phyloP scores from a whole-genome alignment of 306 rosid genomes.

The Abrus precatorius region DNA sequence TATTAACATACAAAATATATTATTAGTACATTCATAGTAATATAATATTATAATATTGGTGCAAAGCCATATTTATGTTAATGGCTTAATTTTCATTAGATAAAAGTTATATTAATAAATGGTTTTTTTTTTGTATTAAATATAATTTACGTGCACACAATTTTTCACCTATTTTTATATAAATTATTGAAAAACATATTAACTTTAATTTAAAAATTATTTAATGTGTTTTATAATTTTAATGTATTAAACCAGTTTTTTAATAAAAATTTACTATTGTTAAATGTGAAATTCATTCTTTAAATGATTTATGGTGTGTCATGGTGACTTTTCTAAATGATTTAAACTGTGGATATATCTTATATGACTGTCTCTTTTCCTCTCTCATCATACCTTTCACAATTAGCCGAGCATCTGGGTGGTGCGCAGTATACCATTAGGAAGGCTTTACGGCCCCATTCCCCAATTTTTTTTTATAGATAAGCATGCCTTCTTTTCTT shows the following conservation, averaged over 20 bases:
- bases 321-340: neutral
- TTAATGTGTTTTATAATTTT: no score
- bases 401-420: neutral
- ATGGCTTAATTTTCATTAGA: no score
- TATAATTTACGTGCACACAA: neutral
- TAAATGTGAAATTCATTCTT: no score
- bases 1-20: no score
- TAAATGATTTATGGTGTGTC: neutral
- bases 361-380: conserved; percentile 2
- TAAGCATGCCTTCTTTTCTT: neutral
- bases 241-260: no score
- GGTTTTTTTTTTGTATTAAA: no score
- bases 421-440: neutral
- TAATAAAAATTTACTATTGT: no score
- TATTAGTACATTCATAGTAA: no score
- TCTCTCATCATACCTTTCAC: neutral
- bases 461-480: neutral
- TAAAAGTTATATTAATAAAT: no score
- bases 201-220: no score
- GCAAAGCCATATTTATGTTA: no score
- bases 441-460: neutral
- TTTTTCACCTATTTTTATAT: neutral
- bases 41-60: no score
- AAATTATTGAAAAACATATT: neutral
- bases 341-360: neutral